A percentile compares a stretch with the other conserved stretches of the same genome.
Conservation (phyloP, 2,329 filamentous ascomycete species). For the Colletotrichum tamarilloi region DNA sequence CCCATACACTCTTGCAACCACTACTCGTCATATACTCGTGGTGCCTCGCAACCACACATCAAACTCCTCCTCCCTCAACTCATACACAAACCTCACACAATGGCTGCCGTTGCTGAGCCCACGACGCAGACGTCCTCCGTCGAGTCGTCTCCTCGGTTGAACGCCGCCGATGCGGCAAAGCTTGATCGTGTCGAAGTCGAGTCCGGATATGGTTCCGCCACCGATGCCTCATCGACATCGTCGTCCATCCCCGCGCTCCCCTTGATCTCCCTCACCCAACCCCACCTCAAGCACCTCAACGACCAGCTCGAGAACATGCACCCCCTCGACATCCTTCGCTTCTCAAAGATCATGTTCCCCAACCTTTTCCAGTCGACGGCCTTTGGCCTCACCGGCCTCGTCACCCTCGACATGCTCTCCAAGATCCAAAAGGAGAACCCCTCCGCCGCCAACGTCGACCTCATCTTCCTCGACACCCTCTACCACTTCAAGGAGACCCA, state of each 20-base stretch:
- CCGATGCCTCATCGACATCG: conserved; percentile 50
- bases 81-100: conserved; percentile 47
- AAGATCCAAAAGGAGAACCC: conserved; percentile 75
- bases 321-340: conserved; percentile 90
- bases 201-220: conserved; percentile 82
- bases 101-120: conserved; percentile 44
- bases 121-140: conserved; percentile 52
- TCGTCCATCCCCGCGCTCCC: conserved; percentile 75
- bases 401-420: conserved; percentile 86
- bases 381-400: conserved; percentile 84
- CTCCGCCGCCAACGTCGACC: conserved; percentile 68
- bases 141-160: conserved; percentile 49
- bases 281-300: conserved; percentile 92
- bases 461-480: conserved; percentile 86
- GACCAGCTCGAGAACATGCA: conserved; percentile 87
- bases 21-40: conserved; percentile 16
- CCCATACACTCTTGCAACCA: conserved; percentile 6
- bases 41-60: conserved; percentile 2
- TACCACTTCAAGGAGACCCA: conserved; percentile 86
- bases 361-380: conserved; percentile 89
- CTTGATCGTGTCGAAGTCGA: conserved; percentile 65
- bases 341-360: conserved; percentile 91
- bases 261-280: conserved; percentile 85
- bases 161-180: conserved; percentile 52
- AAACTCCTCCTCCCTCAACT: conserved; percentile 18